Evolutionary conservation across 305 asterid species (phyloP).

Genomic region (Fraxinus latifolia): DNA sequence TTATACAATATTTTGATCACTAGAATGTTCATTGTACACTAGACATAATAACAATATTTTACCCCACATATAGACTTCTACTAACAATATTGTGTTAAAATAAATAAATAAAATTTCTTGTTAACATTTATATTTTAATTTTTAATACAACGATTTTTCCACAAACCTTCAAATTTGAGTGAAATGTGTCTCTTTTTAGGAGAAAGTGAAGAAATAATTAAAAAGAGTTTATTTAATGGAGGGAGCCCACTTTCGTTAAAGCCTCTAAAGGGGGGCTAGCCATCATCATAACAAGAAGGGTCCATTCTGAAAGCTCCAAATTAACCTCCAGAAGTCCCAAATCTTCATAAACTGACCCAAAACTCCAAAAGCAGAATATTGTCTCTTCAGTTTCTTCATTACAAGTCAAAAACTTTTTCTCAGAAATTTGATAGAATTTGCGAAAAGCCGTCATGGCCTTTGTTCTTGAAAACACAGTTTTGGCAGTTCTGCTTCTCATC

Average conservation of each 20-base stretch:
- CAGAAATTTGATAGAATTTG: background rate
- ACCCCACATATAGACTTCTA: background rate
- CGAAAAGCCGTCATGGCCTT: slow-evolving; percentile 23
- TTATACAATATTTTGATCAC: background rate
- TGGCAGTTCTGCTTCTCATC: slow-evolving; percentile 28
- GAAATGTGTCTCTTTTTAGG: background rate
- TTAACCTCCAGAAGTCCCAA: slow-evolving; percentile 16
- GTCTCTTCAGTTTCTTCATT: slow-evolving; percentile 19
- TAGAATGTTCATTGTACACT: background rate
- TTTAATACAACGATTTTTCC: background rate
- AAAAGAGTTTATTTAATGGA: background rate
- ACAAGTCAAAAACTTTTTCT: background rate
- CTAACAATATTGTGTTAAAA: background rate
- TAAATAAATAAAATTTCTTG: background rate
- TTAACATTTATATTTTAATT: background rate
- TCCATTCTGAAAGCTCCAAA: slow-evolving; percentile 22
- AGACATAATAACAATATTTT: background rate
- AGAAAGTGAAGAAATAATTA: slow-evolving; percentile 2
- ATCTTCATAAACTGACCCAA: slow-evolving; percentile 6
- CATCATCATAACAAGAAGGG: slow-evolving; percentile 4
- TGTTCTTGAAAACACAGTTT: slow-evolving; percentile 11
- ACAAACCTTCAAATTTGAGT: background rate
- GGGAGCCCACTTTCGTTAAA: background rate
- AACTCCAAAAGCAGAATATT: background rate
- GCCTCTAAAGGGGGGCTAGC: slow-evolving; percentile 11